phyloP scores from a whole-genome alignment of 148 eudicot genomes.

The Vaccinium corymbosum region DNA sequence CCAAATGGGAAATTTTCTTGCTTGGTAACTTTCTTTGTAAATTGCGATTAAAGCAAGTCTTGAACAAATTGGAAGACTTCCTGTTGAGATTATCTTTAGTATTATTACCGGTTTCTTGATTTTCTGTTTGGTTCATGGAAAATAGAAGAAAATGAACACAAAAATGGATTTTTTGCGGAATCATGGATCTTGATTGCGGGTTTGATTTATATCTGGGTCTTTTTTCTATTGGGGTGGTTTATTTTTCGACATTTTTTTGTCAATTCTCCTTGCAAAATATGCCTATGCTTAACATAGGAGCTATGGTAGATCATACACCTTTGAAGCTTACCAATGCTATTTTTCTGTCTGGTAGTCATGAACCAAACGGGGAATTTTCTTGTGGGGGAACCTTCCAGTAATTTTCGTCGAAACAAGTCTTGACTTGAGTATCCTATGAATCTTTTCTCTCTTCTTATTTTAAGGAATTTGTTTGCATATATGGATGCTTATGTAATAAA shows the following conservation, averaged over 20 bases:
- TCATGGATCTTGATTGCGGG: not conserved
- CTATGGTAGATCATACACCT: too few species aligned
- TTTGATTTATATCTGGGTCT: not conserved
- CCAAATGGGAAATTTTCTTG: not conserved
- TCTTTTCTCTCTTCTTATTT: not conserved
- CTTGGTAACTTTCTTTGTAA: not conserved
- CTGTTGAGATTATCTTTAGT: not conserved
- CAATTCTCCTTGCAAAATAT: too few species aligned
- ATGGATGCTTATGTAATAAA: not conserved
- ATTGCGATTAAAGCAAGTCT: not conserved
- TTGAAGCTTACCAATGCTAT: too few species aligned
- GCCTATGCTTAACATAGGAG: too few species aligned
- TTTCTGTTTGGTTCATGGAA: slow-evolving; percentile 11
- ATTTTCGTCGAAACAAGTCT: not conserved
- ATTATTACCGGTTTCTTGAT: slow-evolving; percentile 4
- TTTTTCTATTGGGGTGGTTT: not conserved
- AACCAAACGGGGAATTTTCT: not conserved
- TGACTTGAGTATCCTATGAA: not conserved
- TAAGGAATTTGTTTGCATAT: not conserved
- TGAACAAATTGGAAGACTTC: not conserved
- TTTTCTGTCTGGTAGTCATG: too few species aligned
- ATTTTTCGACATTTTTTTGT: too few species aligned
- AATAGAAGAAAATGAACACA: not conserved
- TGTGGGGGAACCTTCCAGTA: not conserved
- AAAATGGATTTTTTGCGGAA: not conserved